A percentile compares a stretch with the other conserved stretches of the same genome.
Conservation (phyloP, 164 flowering plant genomes). For the Pachysandra terminalis region DNA sequence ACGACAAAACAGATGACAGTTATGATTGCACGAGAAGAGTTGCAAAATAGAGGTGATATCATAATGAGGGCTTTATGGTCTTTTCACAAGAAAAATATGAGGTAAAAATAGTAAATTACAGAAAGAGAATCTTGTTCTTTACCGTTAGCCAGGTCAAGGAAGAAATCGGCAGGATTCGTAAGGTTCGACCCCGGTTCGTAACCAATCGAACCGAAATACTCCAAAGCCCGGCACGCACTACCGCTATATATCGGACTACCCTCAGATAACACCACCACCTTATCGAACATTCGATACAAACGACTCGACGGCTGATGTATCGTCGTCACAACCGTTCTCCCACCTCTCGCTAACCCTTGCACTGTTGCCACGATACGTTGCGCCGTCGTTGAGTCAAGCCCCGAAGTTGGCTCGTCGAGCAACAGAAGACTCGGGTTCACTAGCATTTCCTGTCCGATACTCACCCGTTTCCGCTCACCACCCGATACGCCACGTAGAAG, state of each 20-base stretch:
- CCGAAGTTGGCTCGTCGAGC: conserved; percentile 94
- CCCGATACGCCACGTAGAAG: conserved; percentile 80
- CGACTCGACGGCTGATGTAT: conserved; percentile 93
- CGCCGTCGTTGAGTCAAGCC: conserved; percentile 92
- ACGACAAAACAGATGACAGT: background rate
- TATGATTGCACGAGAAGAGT: conserved; percentile 1
- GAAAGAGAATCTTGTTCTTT: conserved; percentile 4
- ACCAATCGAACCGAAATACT: conserved; percentile 67
- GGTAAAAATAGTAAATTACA: too few species aligned
- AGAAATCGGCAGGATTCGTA: conserved; percentile 85
- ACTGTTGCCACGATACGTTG: conserved; percentile 60
- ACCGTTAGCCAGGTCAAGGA: conserved; percentile 95
- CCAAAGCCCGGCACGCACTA: conserved; percentile 47
- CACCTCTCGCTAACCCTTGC: conserved; percentile 66
- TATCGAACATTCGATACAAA: conserved; percentile 77
- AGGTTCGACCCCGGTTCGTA: conserved; percentile 41
- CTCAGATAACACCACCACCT: conserved; percentile 70
- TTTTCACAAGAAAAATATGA: too few species aligned
- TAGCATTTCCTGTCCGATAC: conserved; percentile 92
- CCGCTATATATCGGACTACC: conserved; percentile 80
- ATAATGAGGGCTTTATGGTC: too few species aligned
- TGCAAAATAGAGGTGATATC: too few species aligned
- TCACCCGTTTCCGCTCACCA: conserved; percentile 92
- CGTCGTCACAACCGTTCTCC: conserved; percentile 74
- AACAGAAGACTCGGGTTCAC: conserved; percentile 83